Evolutionary conservation across 1,284 basidiomycete species (phyloP).

Genomic region (Leccinum subfulvum): DNA sequence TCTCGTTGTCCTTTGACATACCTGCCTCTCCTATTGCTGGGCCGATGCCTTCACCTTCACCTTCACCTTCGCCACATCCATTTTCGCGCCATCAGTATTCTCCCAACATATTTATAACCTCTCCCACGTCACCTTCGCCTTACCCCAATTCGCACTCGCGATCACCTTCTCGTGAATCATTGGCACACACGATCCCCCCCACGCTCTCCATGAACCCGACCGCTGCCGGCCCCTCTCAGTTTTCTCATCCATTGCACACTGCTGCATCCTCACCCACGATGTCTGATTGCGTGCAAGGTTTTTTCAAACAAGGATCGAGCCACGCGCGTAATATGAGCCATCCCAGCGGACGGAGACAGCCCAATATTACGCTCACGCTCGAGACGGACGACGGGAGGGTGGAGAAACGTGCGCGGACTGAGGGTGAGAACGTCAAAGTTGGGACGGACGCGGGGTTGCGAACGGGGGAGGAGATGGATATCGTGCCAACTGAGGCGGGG

Average conservation of each 20-base stretch:
- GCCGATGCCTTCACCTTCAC: slow-evolving; percentile 26
- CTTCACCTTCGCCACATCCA: slow-evolving; percentile 27
- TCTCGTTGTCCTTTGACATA: slow-evolving; percentile 25
- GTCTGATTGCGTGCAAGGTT: slow-evolving; percentile 49
- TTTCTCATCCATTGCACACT: slow-evolving; percentile 42
- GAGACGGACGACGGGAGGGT: slow-evolving; percentile 30
- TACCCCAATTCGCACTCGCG: slow-evolving; percentile 31
- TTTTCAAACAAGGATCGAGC: slow-evolving; percentile 11
- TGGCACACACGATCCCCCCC: slow-evolving; percentile 16
- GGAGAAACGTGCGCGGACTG: slow-evolving; percentile 48
- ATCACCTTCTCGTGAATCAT: slow-evolving; percentile 34
- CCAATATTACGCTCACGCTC: slow-evolving; percentile 30
- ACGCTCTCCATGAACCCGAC: slow-evolving; percentile 12
- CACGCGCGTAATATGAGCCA: slow-evolving; percentile 13
- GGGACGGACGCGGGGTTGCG: slow-evolving; percentile 13
- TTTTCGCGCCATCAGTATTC: slow-evolving; percentile 31
- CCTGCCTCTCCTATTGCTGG: slow-evolving; percentile 18
- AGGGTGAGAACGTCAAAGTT: slow-evolving; percentile 18
- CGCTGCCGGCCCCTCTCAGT: slow-evolving; percentile 15
- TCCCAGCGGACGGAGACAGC: slow-evolving; percentile 21
- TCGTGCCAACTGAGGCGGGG: slow-evolving; percentile 14
- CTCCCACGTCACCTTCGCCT: slow-evolving; percentile 47
- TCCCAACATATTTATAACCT: slow-evolving; percentile 72
- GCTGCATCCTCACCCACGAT: slow-evolving; percentile 66
- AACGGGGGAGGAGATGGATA: slow-evolving; percentile 37